Evolutionary conservation across 1,139 yeast species (phyloP).

Genomic region (Kodamaea sp.): DNA sequence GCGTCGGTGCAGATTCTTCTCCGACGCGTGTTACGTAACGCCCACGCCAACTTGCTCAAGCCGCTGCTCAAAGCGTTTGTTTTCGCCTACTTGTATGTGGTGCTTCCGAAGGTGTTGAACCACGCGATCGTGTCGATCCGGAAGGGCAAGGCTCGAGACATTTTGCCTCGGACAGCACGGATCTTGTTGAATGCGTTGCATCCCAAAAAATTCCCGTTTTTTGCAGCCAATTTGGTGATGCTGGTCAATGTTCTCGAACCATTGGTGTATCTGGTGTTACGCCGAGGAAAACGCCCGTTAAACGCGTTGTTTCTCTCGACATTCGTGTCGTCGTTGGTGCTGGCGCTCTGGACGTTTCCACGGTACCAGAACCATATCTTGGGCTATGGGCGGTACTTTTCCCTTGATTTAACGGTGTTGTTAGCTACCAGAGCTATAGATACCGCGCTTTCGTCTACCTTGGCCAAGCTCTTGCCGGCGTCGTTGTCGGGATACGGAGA

Average conservation of each 20-base stretch:
- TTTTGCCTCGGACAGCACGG: slow-evolving; percentile 15
- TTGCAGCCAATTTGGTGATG: slow-evolving; percentile 32
- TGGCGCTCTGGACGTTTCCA: slow-evolving; percentile 30
- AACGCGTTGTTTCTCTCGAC: slow-evolving; percentile 31
- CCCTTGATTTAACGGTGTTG: slow-evolving; percentile 37
- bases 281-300: slow-evolving; percentile 16
- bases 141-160: slow-evolving; percentile 13
- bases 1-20: too few species aligned
- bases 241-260: slow-evolving; percentile 35
- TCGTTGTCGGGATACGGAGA: slow-evolving; percentile 23
- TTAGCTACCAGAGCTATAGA: slow-evolving; percentile 40
- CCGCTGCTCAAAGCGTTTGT: slow-evolving; percentile 31
- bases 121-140: slow-evolving; percentile 18
- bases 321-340: slow-evolving; percentile 29
- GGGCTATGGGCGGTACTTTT: slow-evolving; percentile 30
- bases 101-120: slow-evolving; percentile 31
- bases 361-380: slow-evolving; percentile 33
- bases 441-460: slow-evolving; percentile 29
- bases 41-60: slow-evolving; percentile 3
- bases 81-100: slow-evolving; percentile 39
- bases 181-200: slow-evolving; percentile 25
- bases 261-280: slow-evolving; percentile 20
- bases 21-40: too few species aligned
- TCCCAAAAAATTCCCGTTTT: slow-evolving; percentile 33
- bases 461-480: slow-evolving; percentile 21